Percentiles rank a stretch among this genome's conserved stretches.
Evolutionary conservation across 1,284 basidiomycete genomes (phyloP).

Genomic region (Waitea zeae): DNA sequence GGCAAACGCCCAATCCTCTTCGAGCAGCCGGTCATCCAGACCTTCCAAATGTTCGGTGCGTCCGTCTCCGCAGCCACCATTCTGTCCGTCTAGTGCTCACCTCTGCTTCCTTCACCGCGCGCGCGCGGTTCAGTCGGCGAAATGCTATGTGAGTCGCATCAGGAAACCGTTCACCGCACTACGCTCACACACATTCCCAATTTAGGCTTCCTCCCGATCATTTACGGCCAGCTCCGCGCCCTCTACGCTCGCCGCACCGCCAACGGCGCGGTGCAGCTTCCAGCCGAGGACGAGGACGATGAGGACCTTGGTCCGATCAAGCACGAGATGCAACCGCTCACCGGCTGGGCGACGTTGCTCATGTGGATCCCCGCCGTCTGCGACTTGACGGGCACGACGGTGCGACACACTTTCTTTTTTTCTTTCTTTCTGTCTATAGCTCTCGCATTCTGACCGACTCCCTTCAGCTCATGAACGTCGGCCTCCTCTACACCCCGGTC

Average conservation of each 20-base stretch:
- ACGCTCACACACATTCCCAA: conserved; percentile 11
- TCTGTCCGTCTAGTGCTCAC: too few relatives aligned
- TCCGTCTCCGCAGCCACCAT: too few relatives aligned
- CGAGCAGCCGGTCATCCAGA: conserved; percentile 90
- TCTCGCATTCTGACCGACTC: background rate
- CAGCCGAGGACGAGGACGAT: conserved; percentile 22
- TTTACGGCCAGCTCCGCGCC: conserved; percentile 46
- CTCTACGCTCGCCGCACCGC: conserved; percentile 23
- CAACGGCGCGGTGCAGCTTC: conserved; percentile 48
- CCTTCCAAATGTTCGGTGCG: conserved; percentile 84
- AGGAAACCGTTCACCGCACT: conserved; percentile 7
- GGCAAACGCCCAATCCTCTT: conserved; percentile 50
- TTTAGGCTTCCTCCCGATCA: conserved; percentile 67
- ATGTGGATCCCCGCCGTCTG: conserved; percentile 80
- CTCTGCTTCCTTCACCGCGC: conserved; percentile 11
- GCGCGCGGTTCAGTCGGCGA: conserved; percentile 53
- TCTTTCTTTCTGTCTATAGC: conserved; percentile 4
- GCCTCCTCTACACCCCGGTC: conserved; percentile 88
- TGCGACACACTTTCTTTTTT: conserved; percentile 18
- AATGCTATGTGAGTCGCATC: conserved; percentile 58
- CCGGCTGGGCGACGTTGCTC: conserved; percentile 55
- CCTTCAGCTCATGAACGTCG: conserved; percentile 79
- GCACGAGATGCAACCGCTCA: conserved; percentile 24
- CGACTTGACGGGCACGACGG: conserved; percentile 79
- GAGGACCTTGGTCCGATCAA: conserved; percentile 17